A percentile compares a stretch with the other conserved stretches of the same genome.
Conservation (phyloP, 2,329 filamentous ascomycete genomes). For the Claviceps sp. region DNA sequence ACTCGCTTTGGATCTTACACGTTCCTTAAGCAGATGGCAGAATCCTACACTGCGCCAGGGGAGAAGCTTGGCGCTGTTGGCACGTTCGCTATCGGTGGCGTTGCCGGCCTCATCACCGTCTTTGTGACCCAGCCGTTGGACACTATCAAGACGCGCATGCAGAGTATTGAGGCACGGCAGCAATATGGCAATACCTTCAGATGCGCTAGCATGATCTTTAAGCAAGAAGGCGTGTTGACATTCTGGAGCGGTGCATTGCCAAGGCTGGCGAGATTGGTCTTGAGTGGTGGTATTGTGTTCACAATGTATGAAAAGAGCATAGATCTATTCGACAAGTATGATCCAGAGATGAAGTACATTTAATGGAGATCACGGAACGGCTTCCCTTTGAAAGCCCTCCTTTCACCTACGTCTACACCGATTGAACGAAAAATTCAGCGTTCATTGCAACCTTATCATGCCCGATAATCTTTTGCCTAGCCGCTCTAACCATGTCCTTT, state of each 20-base stretch:
- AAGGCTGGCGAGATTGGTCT: slow-evolving; percentile 65
- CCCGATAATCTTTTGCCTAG: slow-evolving; percentile 42
- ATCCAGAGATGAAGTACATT: slow-evolving; percentile 76
- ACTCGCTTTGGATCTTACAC: slow-evolving; percentile 87
- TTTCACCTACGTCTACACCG: not conserved
- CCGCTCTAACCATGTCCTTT: slow-evolving; percentile 37
- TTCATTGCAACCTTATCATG: slow-evolving; percentile 42
- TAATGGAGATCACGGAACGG: slow-evolving; percentile 23
- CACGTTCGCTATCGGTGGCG: slow-evolving; percentile 81
- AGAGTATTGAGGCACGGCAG: slow-evolving; percentile 73
- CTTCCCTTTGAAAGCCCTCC: not conserved
- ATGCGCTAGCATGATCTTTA: slow-evolving; percentile 73
- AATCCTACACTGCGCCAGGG: slow-evolving; percentile 82
- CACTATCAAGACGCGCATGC: slow-evolving; percentile 96
- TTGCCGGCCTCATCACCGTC: slow-evolving; percentile 85
- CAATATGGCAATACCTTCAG: slow-evolving; percentile 79
- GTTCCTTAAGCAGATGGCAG: slow-evolving; percentile 76
- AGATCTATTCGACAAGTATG: slow-evolving; percentile 65
- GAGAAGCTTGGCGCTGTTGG: slow-evolving; percentile 82
- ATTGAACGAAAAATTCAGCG: no score
- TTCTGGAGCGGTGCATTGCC: slow-evolving; percentile 93
- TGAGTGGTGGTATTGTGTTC: slow-evolving; percentile 95
- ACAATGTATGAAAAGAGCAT: slow-evolving; percentile 98
- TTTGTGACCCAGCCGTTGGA: slow-evolving; percentile 66
- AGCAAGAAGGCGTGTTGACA: slow-evolving; percentile 76